Conservation (phyloP, 805 yeast species). For the Kurtzmaniella fragi region DNA sequence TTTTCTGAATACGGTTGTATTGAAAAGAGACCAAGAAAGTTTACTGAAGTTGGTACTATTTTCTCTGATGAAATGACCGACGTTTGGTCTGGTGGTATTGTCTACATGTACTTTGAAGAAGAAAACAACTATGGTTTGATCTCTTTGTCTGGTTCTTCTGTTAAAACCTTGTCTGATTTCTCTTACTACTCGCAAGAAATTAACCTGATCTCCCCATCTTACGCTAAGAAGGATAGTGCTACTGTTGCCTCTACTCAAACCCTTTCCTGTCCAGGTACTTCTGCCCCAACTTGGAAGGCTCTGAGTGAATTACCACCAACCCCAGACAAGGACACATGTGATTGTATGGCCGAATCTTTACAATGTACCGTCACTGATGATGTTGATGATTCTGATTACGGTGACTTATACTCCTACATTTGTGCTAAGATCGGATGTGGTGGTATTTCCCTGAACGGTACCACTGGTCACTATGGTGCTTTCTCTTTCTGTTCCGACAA, state of each 20-base stretch:
- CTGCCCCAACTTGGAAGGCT: constrained; percentile 56
- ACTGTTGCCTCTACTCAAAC: constrained; percentile 24
- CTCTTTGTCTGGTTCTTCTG: constrained; percentile 42
- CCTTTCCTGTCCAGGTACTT: constrained; percentile 55
- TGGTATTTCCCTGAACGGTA: constrained; percentile 60
- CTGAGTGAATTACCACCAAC: constrained; percentile 72
- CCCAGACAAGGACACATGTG: constrained; percentile 60
- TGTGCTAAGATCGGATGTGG: constrained; percentile 52
- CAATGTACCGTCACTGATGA: constrained; percentile 56
- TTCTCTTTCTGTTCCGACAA: constrained; percentile 66
- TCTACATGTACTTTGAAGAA: constrained; percentile 87
- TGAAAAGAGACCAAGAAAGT: constrained; percentile 63
- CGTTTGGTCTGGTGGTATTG: constrained; percentile 93
- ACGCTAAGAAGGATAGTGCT: constrained; percentile 35
- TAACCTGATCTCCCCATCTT: constrained; percentile 30
- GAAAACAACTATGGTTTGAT: constrained; percentile 80
- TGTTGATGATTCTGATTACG: constrained; percentile 54
- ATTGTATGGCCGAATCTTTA: constrained; percentile 53
- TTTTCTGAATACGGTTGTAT: constrained; percentile 92
- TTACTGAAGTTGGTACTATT: constrained; percentile 67
- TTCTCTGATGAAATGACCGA: constrained; percentile 71
- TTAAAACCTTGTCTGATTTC: constrained; percentile 60
- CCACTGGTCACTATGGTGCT: constrained; percentile 63
- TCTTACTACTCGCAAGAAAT: constrained; percentile 30
- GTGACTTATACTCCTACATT: constrained; percentile 50